Evolutionary conservation across 2,329 filamentous ascomycete genomes (phyloP).

Genomic region (Cladosporium austrohemisphaericum): DNA sequence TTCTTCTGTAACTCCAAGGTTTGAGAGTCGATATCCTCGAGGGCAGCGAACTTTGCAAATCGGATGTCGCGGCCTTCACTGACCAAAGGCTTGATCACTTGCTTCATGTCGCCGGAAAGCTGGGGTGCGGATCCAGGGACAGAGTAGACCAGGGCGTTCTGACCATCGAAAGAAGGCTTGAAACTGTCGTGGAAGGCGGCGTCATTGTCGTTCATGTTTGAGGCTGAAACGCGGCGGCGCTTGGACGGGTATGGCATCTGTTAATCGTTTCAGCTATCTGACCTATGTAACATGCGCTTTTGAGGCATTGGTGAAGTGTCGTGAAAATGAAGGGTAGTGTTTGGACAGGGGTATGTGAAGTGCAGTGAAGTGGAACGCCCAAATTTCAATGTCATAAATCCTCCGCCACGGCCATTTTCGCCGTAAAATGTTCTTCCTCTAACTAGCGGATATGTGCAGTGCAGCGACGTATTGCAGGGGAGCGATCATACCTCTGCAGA

Average conservation of each 20-base stretch:
- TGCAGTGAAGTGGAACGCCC: conserved; percentile 21
- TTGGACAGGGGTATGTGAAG: conserved; percentile 2
- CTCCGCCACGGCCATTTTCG: conserved; percentile 23
- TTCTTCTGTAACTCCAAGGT: conserved; percentile 23
- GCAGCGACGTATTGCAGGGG: not conserved
- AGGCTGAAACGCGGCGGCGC: conserved; percentile 39
- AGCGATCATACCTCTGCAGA: conserved; percentile 75
- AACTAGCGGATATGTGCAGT: not conserved
- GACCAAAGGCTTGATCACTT: conserved; percentile 56
- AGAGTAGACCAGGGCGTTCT: conserved; percentile 67
- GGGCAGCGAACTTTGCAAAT: conserved; percentile 59
- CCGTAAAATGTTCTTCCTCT: not conserved
- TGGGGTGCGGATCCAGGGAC: conserved; percentile 42
- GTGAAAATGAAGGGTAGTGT: conserved; percentile 1
- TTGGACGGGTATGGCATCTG: conserved; percentile 32
- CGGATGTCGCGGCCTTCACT: conserved; percentile 63
- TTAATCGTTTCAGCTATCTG: conserved; percentile 32
- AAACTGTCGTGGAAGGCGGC: conserved; percentile 67
- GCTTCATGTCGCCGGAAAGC: conserved; percentile 48
- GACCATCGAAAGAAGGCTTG: conserved; percentile 75
- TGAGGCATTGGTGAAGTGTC: not conserved
- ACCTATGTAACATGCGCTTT: conserved; percentile 6
- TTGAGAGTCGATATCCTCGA: conserved; percentile 36
- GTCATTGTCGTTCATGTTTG: conserved; percentile 62
- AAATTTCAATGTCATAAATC: conserved; percentile 16